Base-by-base conservation (phyloP, 2,329 filamentous ascomycete genomes). In the Aspergillus chevalieri region DNA sequence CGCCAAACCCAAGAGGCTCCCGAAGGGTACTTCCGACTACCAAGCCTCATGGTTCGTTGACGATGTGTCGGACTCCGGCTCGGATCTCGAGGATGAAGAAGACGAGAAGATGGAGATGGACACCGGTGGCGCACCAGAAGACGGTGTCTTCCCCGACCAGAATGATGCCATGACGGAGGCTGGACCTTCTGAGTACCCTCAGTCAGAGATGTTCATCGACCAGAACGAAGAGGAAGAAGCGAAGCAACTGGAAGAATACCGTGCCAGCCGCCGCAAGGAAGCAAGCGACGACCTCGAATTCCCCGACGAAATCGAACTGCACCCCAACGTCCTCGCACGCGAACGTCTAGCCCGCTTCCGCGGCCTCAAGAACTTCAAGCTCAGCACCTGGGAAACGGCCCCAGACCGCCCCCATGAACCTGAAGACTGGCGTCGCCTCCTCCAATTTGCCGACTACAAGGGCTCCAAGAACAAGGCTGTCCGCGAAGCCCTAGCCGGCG, bases 281-380 rank as follows among this genome's bases (percentile, higher is more conserved):
- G 89, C 84, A 3, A 82, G 91, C 45, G 91, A 97, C 12, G 93
- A 98, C 68, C 81, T 87, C 48, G 92, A 97, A 67, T 98, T 97
- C 69, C 93, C 93, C 0, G 93, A 98, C 57, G 93, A 98, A 69
- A 93, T 98, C 50, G 94, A 98, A 69, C 76, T 98, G 47, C 89
- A 88, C 57, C 93, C 94, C 0, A 81, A 92, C 47, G 89, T 94
- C 3, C 78, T 89, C 42, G 93, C 93, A 0, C 78, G 89, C 46
- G 93, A 98, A 71, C 81, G 93, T 42, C 74, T 98, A 47, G 82
- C 86, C 7, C 82, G 88, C 52, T 98, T 96, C 71, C 80, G 93
- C 63, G 93, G 93, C 39, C 73, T 98, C 57, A 98, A 97, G 78
- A 95, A 87, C 65, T 71, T 97, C 52, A 84, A 89, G 57, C 88